A percentile compares a stretch with the other conserved stretches of the same genome.
These are phyloP conservation scores for California macrophylla DNA, from an alignment of 441 rosid genomes.

Conservation along the genomic window DNA sequence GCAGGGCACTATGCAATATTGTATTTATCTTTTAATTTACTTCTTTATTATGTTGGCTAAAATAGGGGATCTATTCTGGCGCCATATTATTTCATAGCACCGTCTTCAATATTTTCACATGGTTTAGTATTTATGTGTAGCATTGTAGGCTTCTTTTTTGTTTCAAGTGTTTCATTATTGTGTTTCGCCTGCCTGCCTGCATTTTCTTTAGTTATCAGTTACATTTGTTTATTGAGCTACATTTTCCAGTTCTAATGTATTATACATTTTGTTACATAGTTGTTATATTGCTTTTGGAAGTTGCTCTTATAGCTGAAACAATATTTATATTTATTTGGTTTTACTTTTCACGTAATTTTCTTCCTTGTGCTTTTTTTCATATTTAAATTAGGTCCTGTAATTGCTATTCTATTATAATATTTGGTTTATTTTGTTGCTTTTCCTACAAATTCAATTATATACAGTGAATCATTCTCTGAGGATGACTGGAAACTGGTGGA, in stretches of 20 bases:
- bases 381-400: neutral
- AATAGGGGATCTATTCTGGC: neutral
- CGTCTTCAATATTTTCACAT: neutral
- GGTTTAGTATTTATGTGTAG: neutral
- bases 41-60: neutral
- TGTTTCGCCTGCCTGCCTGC: neutral
- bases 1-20: neutral
- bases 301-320: neutral
- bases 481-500: slow-evolving; percentile 98
- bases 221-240: neutral
- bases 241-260: neutral
- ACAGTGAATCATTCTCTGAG: slow-evolving; percentile 66
- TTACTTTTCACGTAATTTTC: neutral
- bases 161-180: neutral
- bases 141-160: neutral
- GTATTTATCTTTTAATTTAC: neutral
- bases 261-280: neutral
- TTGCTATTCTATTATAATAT: slow-evolving; percentile 4
- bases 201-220: neutral
- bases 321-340: neutral
- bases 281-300: neutral
- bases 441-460: slow-evolving; percentile 10
- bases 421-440: neutral
- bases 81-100: neutral
- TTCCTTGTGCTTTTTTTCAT: neutral